Percentiles rank a stretch among this genome's conserved stretches.
phyloP scores from a whole-genome alignment of 2,329 filamentous ascomycete genomes.

The Ophiosphaerella narmari region DNA sequence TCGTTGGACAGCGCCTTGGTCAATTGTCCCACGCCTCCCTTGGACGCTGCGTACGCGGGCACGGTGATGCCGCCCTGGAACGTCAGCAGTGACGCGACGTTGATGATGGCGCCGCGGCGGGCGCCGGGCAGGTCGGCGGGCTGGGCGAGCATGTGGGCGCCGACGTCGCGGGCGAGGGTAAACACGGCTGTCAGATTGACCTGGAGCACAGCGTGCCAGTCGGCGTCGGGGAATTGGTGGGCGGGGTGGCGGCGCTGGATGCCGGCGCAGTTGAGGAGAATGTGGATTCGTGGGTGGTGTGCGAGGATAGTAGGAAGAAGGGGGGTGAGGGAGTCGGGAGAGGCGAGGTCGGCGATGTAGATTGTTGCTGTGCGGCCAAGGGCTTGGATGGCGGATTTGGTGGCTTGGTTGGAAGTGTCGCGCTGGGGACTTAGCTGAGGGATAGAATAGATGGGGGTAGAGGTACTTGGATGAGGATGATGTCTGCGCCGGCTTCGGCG shows the following conservation, averaged over 20 bases:
- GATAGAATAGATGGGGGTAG: background rate
- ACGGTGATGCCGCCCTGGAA: conserved; percentile 90
- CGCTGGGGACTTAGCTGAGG: conserved; percentile 47
- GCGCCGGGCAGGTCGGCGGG: conserved; percentile 51
- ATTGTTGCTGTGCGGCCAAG: conserved; percentile 70
- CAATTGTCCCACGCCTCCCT: conserved; percentile 82
- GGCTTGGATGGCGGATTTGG: conserved; percentile 65
- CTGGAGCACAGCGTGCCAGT: conserved; percentile 83
- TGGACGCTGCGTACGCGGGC: conserved; percentile 83
- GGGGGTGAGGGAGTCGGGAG: conserved; percentile 61
- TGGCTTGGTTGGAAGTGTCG: conserved; percentile 60
- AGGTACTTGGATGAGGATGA: conserved; percentile 55
- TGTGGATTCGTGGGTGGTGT: conserved; percentile 68
- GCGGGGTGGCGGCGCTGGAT: conserved; percentile 81
- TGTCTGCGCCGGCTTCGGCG: conserved; percentile 57
- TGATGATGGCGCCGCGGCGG: conserved; percentile 75
- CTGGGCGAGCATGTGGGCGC: conserved; percentile 74
- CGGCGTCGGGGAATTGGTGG: conserved; percentile 73
- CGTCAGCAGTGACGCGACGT: conserved; percentile 78
- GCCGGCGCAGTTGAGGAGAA: conserved; percentile 84
- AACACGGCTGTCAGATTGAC: conserved; percentile 87
- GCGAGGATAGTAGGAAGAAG: conserved; percentile 66
- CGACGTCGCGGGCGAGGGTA: conserved; percentile 74
- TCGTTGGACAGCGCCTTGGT: conserved; percentile 87
- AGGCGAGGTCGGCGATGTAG: conserved; percentile 72